These are phyloP conservation scores for Pythium scleroteichum DNA, from an alignment of 352 stramenopile species.

Conservation along the genomic window DNA sequence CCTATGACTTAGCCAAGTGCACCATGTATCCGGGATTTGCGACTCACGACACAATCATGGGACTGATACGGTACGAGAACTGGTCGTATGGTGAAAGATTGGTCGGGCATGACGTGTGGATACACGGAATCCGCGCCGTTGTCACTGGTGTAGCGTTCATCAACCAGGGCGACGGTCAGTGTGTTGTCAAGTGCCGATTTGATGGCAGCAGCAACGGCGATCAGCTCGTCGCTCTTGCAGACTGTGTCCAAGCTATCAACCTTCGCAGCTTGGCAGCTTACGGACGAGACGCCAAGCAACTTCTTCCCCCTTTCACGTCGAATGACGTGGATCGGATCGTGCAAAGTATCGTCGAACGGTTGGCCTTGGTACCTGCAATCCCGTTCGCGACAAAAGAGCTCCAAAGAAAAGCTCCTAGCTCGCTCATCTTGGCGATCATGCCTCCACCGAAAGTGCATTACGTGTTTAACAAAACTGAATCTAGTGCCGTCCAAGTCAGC, in stretches of 20 bases:
- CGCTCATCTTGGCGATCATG: conserved; percentile 43
- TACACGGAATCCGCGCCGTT: conserved; percentile 33
- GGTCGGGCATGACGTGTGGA: conserved; percentile 39
- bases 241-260: conserved; percentile 54
- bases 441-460: conserved; percentile 56
- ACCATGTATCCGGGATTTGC: conserved; percentile 56
- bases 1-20: conserved; percentile 52
- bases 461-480: conserved; percentile 30
- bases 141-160: conserved; percentile 43
- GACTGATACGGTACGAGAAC: conserved; percentile 57
- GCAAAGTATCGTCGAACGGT: conserved; percentile 33
- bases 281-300: conserved; percentile 22
- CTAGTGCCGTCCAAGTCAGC: conserved; percentile 11
- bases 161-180: conserved; percentile 41
- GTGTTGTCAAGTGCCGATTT: conserved; percentile 33
- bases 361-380: conserved; percentile 40
- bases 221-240: conserved; percentile 30
- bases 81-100: conserved; percentile 53
- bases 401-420: conserved; percentile 34
- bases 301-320: conserved; percentile 37
- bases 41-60: conserved; percentile 46
- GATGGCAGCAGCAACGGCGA: not conserved
- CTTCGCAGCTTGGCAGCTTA: conserved; percentile 37
- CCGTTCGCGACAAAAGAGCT: conserved; percentile 61
- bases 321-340: conserved; percentile 47